Conservation (phyloP, 1,139 yeast genomes). For the Candida albicans region DNA sequence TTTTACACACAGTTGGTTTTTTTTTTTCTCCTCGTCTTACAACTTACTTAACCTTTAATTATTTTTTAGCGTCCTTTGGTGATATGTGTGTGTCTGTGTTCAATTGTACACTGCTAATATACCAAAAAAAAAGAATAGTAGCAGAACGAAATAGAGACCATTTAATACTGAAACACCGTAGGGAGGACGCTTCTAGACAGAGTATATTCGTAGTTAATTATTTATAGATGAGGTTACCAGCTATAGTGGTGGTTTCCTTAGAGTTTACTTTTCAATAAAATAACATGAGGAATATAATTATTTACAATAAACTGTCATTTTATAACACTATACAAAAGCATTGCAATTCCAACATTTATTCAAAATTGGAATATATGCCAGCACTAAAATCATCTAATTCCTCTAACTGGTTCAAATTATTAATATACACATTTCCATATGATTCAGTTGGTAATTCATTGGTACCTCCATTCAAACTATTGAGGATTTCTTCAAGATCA, state of each 20-base stretch:
- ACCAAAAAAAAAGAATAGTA: too few species aligned
- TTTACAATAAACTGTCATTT: background rate
- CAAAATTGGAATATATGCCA: constrained; percentile 83
- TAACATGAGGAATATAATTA: background rate
- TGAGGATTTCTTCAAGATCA: constrained; percentile 22
- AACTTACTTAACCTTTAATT: too few species aligned
- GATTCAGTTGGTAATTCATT: constrained; percentile 25
- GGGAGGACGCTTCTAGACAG: too few species aligned
- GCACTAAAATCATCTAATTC: constrained; percentile 89
- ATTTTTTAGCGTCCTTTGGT: too few species aligned
- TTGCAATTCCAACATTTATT: constrained; percentile 21
- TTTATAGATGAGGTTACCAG: too few species aligned
- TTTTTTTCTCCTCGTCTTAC: background rate
- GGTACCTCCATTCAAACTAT: constrained; percentile 13
- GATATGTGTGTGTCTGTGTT: too few species aligned
- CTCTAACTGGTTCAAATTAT: constrained; percentile 52
- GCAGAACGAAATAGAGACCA: too few species aligned
- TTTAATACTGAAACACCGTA: too few species aligned
- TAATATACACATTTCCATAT: constrained; percentile 43
- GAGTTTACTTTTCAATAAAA: too few species aligned
- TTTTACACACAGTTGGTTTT: background rate
- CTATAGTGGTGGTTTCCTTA: too few species aligned
- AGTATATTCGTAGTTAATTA: too few species aligned
- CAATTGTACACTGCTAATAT: too few species aligned
- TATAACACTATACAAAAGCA: background rate